Evolutionary conservation across 2,329 filamentous ascomycete genomes (phyloP), one percentile per base, ranked within the genome.

Genomic region (Cytospora piceicola): DNA sequence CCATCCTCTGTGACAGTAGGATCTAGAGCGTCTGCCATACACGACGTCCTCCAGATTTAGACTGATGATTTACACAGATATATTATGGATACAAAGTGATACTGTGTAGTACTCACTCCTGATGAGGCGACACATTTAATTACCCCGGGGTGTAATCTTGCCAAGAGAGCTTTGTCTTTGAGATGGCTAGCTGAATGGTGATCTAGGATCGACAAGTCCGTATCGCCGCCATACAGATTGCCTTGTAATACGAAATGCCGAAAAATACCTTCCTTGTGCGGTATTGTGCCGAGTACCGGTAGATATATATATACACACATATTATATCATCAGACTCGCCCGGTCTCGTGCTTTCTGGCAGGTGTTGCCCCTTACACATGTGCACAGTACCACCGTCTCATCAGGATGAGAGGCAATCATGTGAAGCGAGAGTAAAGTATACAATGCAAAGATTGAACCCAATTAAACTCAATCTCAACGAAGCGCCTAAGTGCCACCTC

Each of bases 1-100:
- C 46, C 36, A 30, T 39, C 61, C 30, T 63, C 27, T 57, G 53
- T 63, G 36, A 63, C 53, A 57, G 29, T 22, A 34, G 36, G 34
- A 56, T 62, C 24, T 52, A 53, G 55, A 39, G n/a, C n/a, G 53
- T 24, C 36, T 24, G 9, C 20, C 60, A 52, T 53, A 55, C 46
- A 36, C 60, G 34, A 12, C 34, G 15, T 36, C 34, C 34, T 36
- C 60, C 52, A 62, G 60, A 52, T 62, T 62, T 62, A 55, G 51
- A 62, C 59, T 62, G 34, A 36, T 15, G 15, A 15, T 5, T 29
- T 3, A 29, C 3, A 36, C 3, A 14, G 11, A 36, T 36, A 15
- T 11, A 36, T 36, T 36, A 36, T 36, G 34, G 34, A 14, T 12
- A 36, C 34, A 36, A 15, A 29, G 5, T n/a, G n/a, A n/a, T n/a